A percentile compares a stretch with the other conserved stretches of the same genome.
phyloP scores from a whole-genome alignment of 108 stramenopile genomes.

The Seminavis robusta region DNA sequence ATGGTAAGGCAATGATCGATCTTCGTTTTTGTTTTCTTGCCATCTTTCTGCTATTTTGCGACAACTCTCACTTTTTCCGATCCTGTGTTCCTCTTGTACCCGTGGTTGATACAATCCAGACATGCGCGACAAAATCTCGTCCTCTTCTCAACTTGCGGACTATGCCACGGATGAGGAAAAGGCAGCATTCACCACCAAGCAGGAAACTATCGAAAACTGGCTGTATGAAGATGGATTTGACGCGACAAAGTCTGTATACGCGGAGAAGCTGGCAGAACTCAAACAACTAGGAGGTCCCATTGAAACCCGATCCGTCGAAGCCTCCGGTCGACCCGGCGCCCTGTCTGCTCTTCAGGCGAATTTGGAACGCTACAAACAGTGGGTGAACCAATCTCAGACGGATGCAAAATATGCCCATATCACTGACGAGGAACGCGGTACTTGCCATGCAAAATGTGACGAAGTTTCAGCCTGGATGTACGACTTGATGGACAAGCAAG shows the following conservation, averaged over 20 bases:
- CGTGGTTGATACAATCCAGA: too few species aligned
- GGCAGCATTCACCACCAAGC: conserved; percentile 49
- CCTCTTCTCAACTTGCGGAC: conserved; percentile 64
- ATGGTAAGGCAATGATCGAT: too few species aligned
- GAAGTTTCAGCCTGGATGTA: conserved; percentile 89
- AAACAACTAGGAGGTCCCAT: conserved; percentile 86
- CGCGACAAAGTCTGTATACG: conserved; percentile 89
- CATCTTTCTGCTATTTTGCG: too few species aligned
- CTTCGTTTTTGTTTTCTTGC: too few species aligned
- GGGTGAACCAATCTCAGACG: conserved; percentile 71
- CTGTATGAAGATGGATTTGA: conserved; percentile 98
- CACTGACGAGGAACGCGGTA: conserved; percentile 83
- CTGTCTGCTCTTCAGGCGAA: conserved; percentile 67
- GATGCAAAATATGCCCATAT: conserved; percentile 88
- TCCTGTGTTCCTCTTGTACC: too few species aligned
- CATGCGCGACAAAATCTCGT: conserved; percentile 95
- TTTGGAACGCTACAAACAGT: conserved; percentile 81
- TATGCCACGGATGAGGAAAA: conserved; percentile 88
- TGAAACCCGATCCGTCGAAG: conserved; percentile 80
- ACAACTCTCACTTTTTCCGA: too few species aligned
- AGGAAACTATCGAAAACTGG: conserved; percentile 94
- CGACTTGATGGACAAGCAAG: conserved; percentile 91
- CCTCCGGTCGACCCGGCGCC: conserved; percentile 64
- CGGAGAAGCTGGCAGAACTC: conserved; percentile 83
- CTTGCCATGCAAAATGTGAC: conserved; percentile 68